These are phyloP conservation scores for Saccharomycopsis phalli DNA, from an alignment of 1,139 yeast genomes.

Conservation along the genomic window DNA sequence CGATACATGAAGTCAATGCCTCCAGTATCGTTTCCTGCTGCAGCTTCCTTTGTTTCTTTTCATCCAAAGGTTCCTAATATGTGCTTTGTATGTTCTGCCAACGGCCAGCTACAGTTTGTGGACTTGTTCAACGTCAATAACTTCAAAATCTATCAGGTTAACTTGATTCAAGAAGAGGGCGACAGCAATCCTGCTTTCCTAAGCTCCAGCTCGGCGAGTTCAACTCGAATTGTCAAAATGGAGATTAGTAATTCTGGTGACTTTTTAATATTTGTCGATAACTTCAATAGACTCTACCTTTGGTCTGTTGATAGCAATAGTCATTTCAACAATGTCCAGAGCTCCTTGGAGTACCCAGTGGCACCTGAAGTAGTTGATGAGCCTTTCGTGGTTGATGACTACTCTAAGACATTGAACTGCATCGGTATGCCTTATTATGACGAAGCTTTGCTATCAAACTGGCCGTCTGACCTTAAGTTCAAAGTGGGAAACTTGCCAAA, in stretches of 20 bases:
- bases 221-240: conserved; percentile 13
- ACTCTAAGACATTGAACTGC: conserved; percentile 50
- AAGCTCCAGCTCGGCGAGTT: conserved; percentile 15
- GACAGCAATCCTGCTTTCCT: conserved; percentile 1
- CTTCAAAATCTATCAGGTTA: conserved; percentile 46
- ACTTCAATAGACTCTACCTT: conserved; percentile 54
- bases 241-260: conserved; percentile 61
- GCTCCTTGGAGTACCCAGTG: conserved; percentile 45
- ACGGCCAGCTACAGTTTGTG: conserved; percentile 79
- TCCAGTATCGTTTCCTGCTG: conserved; percentile 84
- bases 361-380: conserved; percentile 13
- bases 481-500: conserved; percentile 46
- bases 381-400: conserved; percentile 30
- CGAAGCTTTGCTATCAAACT: conserved; percentile 69
- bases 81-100: conserved; percentile 60
- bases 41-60: conserved; percentile 75
- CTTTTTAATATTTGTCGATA: conserved; percentile 61
- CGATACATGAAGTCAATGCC: conserved; percentile 65
- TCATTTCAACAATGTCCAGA: conserved; percentile 40
- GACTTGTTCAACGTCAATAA: conserved; percentile 74
- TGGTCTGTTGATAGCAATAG: conserved; percentile 48
- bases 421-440: conserved; percentile 86
- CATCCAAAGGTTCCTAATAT: conserved; percentile 85
- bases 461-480: conserved; percentile 58
- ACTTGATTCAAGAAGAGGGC: conserved; percentile 4